phyloP scores from a whole-genome alignment of 495 filamentous ascomycete genomes.

The Penicillium lividum region DNA sequence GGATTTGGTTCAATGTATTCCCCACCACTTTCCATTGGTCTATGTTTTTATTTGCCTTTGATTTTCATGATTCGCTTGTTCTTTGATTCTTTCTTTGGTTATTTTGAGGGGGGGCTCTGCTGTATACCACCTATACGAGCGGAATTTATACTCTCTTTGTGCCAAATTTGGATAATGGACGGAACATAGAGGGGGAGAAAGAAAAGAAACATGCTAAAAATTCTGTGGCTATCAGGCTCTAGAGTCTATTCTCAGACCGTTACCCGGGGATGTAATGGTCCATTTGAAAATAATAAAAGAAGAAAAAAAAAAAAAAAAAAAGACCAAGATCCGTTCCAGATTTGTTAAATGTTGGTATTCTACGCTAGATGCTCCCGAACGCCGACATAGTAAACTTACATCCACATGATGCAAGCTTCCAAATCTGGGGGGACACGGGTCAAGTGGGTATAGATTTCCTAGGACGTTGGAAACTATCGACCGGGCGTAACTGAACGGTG shows the following conservation, averaged over 20 bases:
- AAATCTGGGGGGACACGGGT: not conserved
- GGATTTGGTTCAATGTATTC: not conserved
- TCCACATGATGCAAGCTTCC: not conserved
- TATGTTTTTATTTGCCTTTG: not conserved
- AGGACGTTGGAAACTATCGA: not conserved
- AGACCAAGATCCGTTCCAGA: not conserved
- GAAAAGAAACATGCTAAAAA: not conserved
- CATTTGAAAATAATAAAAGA: constrained; percentile 10
- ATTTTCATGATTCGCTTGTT: constrained; percentile 1
- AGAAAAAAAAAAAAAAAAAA: not conserved
- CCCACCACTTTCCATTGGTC: not conserved
- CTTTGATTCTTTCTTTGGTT: not conserved
- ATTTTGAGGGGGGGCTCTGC: not conserved
- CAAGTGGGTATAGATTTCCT: not conserved
- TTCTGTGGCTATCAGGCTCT: not conserved
- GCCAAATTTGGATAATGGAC: not conserved
- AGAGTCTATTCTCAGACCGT: constrained; percentile 2
- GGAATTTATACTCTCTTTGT: not conserved
- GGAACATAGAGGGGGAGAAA: not conserved
- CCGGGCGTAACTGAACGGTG: not conserved
- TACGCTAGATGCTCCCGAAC: not conserved
- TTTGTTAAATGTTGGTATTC: not conserved
- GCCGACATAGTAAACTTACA: not conserved
- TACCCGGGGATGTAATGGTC: constrained; percentile 22
- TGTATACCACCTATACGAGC: not conserved